A percentile compares a stretch with the other conserved stretches of the same genome.
phyloP scores from a whole-genome alignment of 257 asterid species.

The Coffea canephora region DNA sequence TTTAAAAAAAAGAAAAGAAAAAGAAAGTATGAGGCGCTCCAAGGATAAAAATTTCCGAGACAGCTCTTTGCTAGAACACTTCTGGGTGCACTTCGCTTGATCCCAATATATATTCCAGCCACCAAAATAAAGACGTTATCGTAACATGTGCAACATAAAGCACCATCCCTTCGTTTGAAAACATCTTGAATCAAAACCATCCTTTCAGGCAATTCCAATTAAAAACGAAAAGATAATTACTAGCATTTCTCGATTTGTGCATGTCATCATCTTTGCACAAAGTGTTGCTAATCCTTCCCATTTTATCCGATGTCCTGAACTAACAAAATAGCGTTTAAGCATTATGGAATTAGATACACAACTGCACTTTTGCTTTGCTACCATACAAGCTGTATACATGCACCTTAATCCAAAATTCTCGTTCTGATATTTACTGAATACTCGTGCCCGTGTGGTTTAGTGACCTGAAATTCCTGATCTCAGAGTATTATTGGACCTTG shows the following conservation, averaged over 20 bases:
- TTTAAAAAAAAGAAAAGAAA: too few relatives aligned
- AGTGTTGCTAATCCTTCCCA: too few relatives aligned
- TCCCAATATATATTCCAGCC: background rate
- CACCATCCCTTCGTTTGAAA: background rate
- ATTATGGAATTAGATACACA: background rate
- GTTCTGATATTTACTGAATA: constrained; percentile 8
- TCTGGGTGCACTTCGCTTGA: background rate
- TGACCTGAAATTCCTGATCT: background rate
- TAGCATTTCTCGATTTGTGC: too few relatives aligned
- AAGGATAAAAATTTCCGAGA: too few relatives aligned
- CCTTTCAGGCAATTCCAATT: too few relatives aligned
- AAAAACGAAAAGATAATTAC: too few relatives aligned
- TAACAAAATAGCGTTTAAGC: too few relatives aligned
- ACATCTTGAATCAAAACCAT: too few relatives aligned
- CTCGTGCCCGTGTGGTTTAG: background rate
- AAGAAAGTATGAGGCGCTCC: too few relatives aligned
- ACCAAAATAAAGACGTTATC: background rate
- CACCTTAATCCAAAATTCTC: constrained; percentile 1
- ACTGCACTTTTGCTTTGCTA: background rate
- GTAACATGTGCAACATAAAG: too few relatives aligned
- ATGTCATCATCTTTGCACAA: background rate
- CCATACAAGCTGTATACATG: constrained; percentile 3
- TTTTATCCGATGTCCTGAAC: too few relatives aligned
- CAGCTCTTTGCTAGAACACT: too few relatives aligned
- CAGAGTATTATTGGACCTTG: background rate